A percentile compares a stretch with the other conserved stretches of the same genome.
Conservation (phyloP, 164 flowering plant genomes). For the Chloranthus sessilifolius region DNA sequence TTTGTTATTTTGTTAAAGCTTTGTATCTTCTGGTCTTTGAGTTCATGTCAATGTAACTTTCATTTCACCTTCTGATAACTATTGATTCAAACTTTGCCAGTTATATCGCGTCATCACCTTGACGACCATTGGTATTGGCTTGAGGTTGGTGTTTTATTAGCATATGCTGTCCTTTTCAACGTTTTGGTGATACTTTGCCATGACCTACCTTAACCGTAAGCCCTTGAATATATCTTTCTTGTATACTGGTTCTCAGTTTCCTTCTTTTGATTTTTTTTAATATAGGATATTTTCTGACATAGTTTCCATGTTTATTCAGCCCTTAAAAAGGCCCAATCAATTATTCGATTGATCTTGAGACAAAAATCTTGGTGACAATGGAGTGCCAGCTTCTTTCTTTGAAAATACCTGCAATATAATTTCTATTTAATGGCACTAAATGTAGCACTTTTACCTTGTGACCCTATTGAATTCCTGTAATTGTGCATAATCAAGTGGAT, state of each 20-base stretch:
- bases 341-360: slow-evolving; percentile 34
- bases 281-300: neutral
- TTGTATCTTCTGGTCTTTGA: too few relatives aligned
- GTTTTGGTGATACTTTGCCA: slow-evolving; percentile 46
- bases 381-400: too few relatives aligned
- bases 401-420: too few relatives aligned
- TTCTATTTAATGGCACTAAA: too few relatives aligned
- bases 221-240: slow-evolving; percentile 5
- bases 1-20: slow-evolving; percentile 8
- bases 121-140: slow-evolving; percentile 74
- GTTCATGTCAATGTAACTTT: too few relatives aligned
- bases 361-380: slow-evolving; percentile 15
- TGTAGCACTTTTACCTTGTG: neutral
- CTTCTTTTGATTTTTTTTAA: too few relatives aligned
- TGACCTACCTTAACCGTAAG: slow-evolving; percentile 75
- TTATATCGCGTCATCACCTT: slow-evolving; percentile 40
- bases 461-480: neutral
- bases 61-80: neutral
- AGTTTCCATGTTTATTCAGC: slow-evolving; percentile 33
- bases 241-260: slow-evolving; percentile 3
- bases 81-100: slow-evolving; percentile 6
- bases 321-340: slow-evolving; percentile 40
- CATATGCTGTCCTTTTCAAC: slow-evolving; percentile 58
- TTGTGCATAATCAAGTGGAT: too few relatives aligned
- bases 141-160: slow-evolving; percentile 56